Evolutionary conservation across 2,329 filamentous ascomycete species (phyloP).

Genomic region (Sporothrix euskadiensis): DNA sequence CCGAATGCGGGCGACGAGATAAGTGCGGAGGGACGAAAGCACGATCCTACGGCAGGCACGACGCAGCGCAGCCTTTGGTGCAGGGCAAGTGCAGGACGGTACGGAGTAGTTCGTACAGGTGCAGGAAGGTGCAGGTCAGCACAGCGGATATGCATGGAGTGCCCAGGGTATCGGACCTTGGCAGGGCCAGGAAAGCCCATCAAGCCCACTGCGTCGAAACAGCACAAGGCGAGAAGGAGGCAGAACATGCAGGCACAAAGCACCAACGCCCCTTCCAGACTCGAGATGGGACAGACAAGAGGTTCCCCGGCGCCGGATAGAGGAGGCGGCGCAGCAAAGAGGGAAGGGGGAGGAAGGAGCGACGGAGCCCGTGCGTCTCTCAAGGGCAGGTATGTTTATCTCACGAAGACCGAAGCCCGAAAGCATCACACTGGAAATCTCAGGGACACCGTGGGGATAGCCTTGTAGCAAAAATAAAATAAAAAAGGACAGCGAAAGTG

Average conservation of each 20-base stretch:
- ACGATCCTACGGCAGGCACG: constrained; percentile 19
- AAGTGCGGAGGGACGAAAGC: constrained; percentile 6
- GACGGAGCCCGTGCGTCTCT: background rate
- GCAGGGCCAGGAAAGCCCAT: background rate
- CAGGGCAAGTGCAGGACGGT: background rate
- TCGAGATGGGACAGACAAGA: background rate
- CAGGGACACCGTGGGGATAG: background rate
- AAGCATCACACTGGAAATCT: background rate
- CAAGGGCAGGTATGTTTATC: background rate
- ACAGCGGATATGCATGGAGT: background rate
- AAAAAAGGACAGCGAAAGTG: background rate
- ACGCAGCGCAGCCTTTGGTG: constrained; percentile 14
- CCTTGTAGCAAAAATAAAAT: background rate
- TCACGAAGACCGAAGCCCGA: background rate
- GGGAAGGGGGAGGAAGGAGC: background rate
- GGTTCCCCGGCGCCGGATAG: background rate
- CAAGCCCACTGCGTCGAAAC: background rate
- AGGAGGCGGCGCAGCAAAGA: constrained; percentile 7
- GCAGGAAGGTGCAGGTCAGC: constrained; percentile 16
- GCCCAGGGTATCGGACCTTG: background rate
- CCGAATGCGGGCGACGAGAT: constrained; percentile 7
- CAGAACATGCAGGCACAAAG: constrained; percentile 20
- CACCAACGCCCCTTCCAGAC: background rate
- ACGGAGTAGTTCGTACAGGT: background rate
- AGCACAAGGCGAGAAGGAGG: constrained; percentile 8